Evolutionary conservation across 352 stramenopile species (phyloP), one percentile per base, ranked within the genome.

Genomic region (Globisporangium echinulatum): DNA sequence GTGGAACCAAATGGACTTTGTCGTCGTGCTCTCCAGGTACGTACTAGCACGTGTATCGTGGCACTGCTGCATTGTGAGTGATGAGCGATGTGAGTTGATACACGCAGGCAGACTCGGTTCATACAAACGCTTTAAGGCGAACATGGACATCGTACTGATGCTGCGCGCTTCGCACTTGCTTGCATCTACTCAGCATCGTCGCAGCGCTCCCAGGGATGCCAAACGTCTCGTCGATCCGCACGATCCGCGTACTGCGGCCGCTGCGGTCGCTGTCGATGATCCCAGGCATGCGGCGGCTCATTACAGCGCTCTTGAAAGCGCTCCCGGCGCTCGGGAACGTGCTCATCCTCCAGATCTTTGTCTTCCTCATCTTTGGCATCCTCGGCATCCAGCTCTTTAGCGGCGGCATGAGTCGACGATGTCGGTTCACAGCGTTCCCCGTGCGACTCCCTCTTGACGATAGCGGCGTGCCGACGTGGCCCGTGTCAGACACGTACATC

Each of bases 1-100:
- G 4, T 98, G 90, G 92, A 98, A 98, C 51, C 63, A 91, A 17
- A 74, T 98, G 33, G 92, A 98, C 62, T 98, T 98, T 64, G 69
- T 96, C 37, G 89, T 97, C 39, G 92, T 98, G 53, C 49, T 94
- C 13, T 86, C 86, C 17, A 92, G 82, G 78, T 48, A 58, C 43
- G 7, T 44, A 14, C 25, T 25, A 25, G 25, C 25, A 25, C 25
- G 25, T 25, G 25, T 1, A 25, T 25, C 25, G 1, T 25, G 25
- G 25, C 25, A 25, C 25, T 25, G 25, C 25, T 25, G 25, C 25
- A 25, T 25, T 25, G 25, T 25, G 25, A 25, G 25, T 25, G 25
- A 25, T 25, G 25, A 25, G 25, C 25, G 25, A 1, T 25, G 25
- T 25, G 25, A 25, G 25, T 25, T 1, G 25, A 25, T 25, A 2